Percentiles rank a stretch among this genome's conserved stretches.
phyloP scores from a whole-genome alignment of 2,329 filamentous ascomycete species.

The Fusarium papillatum region DNA sequence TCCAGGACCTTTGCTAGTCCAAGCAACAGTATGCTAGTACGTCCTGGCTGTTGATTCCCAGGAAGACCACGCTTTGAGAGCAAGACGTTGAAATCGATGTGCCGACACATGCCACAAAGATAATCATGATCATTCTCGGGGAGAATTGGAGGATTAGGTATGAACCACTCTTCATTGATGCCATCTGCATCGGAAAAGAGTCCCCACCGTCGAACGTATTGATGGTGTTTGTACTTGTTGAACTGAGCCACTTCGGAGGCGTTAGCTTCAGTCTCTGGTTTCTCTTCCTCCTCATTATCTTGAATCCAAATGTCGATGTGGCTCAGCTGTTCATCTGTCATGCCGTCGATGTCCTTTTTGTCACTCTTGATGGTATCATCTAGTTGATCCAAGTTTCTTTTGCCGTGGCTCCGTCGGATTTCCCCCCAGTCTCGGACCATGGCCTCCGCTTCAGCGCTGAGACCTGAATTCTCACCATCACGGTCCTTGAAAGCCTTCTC shows the following conservation, averaged over 20 bases:
- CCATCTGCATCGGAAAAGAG: constrained; percentile 16
- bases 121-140: background rate
- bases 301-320: constrained; percentile 13
- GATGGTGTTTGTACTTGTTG: constrained; percentile 22
- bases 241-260: constrained; percentile 2
- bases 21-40: constrained; percentile 3
- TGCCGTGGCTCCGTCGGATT: background rate
- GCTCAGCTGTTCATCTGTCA: constrained; percentile 12
- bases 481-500: background rate
- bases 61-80: constrained; percentile 12
- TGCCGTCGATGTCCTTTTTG: background rate
- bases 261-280: background rate
- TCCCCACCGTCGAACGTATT: constrained; percentile 16
- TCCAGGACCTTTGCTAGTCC: constrained; percentile 13
- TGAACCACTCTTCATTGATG: constrained; percentile 28
- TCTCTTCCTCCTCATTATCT: background rate
- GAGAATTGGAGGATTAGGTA: background rate
- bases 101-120: constrained; percentile 25
- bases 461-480: background rate
- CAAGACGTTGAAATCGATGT: constrained; percentile 13
- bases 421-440: constrained; percentile 14
- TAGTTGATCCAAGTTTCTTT: background rate
- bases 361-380: background rate
- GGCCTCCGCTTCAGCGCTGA: constrained; percentile 1
- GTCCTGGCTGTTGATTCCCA: constrained; percentile 17